Evolutionary conservation across 2,329 filamentous ascomycete species (phyloP), one percentile per base, ranked within the genome.

Genomic region (Alternaria angustiovoidea): DNA sequence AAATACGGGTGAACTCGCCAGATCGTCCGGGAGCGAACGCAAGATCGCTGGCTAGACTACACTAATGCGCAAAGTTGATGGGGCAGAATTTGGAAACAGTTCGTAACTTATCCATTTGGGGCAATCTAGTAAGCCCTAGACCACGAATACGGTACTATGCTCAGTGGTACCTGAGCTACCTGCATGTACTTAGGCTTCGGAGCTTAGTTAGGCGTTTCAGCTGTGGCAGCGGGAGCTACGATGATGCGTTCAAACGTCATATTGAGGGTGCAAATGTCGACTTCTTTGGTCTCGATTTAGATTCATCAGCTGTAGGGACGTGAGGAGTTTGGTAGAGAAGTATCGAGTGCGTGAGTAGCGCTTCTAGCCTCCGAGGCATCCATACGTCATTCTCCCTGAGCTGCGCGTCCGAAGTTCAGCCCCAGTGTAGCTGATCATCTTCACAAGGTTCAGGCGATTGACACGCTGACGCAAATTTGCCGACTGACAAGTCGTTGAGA

Each of bases 231-330:
- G 30, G 44, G 41, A 42, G 30, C 44, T 20, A 24, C 7, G 18
- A 60, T 43, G 34, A 51, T 44, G 53, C 46, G 46, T 42, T 16
- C 24, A 28, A 7, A 56, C 53, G 57, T 60, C 53, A 60, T 57
- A n/a, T 12, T 7, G 9, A 39, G 36, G 41, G 20, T 28, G 52
- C 39, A 14, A 24, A 20, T 24, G 8, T 36, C 11, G 5, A 14
- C 20, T 1, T 26, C 11, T 30, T 34, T 16, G 39, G 47, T 36
- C 46, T 38, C 8, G 32, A 38, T 51, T 39, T 16, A n/a, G 24
- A 18, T 4, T 5, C 28, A 5, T 30, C 20, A 12, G 22, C 7
- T 32, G 39, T 5, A 39, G 4, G 28, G 30, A 56, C 20, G 43
- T 18, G 38, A 18, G n/a, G 11, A 14, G 7, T 20, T 42, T 39